Conservation (phyloP, 176 grass and related monocot species). For the Bothriochloa decipiens region DNA sequence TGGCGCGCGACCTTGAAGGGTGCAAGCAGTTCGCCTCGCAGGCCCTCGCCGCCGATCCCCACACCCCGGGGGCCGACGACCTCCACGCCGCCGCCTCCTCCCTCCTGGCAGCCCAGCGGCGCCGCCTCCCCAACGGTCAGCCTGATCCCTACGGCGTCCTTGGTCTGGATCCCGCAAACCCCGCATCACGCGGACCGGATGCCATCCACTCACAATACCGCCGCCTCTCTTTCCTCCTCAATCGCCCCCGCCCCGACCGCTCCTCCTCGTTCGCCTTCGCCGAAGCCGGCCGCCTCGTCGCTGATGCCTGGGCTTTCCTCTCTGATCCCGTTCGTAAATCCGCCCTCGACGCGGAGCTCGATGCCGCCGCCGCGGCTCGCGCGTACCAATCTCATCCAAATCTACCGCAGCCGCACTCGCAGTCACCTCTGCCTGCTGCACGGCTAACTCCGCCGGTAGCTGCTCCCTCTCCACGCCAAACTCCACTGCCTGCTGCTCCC, state of each 20-base stretch:
- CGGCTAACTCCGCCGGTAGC: background rate
- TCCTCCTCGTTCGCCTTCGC: slow-evolving; percentile 38
- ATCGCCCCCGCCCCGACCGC: slow-evolving; percentile 37
- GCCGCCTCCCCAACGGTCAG: slow-evolving; percentile 45
- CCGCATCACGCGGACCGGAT: slow-evolving; percentile 47
- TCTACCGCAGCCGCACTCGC: slow-evolving; percentile 18
- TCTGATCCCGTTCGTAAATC: slow-evolving; percentile 65
- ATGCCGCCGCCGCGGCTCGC: slow-evolving; percentile 39
- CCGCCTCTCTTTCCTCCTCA: slow-evolving; percentile 65
- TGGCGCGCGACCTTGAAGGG: slow-evolving; percentile 66
- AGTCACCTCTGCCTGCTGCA: background rate
- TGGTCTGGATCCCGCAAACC: slow-evolving; percentile 54
- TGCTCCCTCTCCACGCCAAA: background rate
- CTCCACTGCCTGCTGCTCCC: background rate
- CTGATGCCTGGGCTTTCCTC: slow-evolving; percentile 66
- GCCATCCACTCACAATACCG: slow-evolving; percentile 54
- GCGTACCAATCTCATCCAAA: slow-evolving; percentile 16
- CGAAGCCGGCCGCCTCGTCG: slow-evolving; percentile 64
- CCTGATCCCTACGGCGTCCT: slow-evolving; percentile 75
- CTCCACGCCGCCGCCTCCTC: slow-evolving; percentile 63
- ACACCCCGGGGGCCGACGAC: slow-evolving; percentile 56
- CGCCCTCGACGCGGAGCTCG: slow-evolving; percentile 60
- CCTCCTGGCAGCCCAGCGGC: slow-evolving; percentile 56
- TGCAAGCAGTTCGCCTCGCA: slow-evolving; percentile 77
- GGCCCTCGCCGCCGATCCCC: slow-evolving; percentile 63